Base-by-base conservation (phyloP, 768 basidiomycete species). In the Russula virescens region DNA sequence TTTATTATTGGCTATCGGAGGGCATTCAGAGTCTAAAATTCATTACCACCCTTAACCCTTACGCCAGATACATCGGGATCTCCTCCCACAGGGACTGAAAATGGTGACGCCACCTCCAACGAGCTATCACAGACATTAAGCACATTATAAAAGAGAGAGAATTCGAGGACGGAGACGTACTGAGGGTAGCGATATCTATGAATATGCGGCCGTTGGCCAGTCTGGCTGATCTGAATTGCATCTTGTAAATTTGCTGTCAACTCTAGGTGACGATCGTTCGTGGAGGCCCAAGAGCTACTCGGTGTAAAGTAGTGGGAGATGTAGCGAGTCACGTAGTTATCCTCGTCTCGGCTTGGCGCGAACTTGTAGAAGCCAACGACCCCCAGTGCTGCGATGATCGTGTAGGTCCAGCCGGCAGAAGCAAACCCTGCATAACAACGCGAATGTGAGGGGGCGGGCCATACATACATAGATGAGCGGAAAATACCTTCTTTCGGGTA, bases 181-280 rank as follows among this genome's bases (percentile, higher is more conserved):
- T 88, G 86, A 57, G 89, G 86, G 71, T 85, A 88, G 67, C 86
- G 79, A 71, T 82, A 85, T 45, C 87, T 80, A 71, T 84, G 83
- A 43, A 87, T 78, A 18, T 63, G 64, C 54, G 78, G 68, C 75
- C 79, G 69, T 73, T 78, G 73, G 71, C 77, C 68, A 74, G 77
- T 66, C 69, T 78, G 67, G 42, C 83, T 69, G 11, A 84, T 68
- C 56, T 79, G 66, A 49, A 70, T 74, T 11, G 78, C 75, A 58
- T 80, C 74, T 64, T 82, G 76, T 59, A 72, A 68, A 64, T 81
- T 72, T 62, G 78, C 71, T 61, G 75, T 73, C 72, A 77, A 71
- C 6, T 76, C 75, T 0, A 85, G 78, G 71, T 90, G 85, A 66
- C 81, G 79, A 63, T 80, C 79, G 66, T 85, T 86, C 67, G 81